These are phyloP conservation scores for Suillus clintonianus DNA, from an alignment of 768 basidiomycete species.

Conservation along the genomic window DNA sequence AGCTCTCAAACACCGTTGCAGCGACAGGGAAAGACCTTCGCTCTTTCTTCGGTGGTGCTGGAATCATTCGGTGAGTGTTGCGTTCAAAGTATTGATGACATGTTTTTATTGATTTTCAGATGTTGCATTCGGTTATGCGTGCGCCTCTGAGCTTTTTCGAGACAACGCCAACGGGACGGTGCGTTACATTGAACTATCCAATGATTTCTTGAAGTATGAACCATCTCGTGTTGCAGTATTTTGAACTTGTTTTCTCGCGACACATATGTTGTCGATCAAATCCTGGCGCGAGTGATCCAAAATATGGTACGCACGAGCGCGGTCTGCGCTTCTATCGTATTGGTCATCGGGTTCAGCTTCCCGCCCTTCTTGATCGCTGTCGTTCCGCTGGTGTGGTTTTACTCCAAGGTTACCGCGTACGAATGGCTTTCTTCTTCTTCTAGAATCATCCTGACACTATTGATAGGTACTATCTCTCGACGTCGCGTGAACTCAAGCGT, in stretches of 20 bases:
- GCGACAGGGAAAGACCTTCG: constrained; percentile 38
- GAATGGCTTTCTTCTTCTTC: constrained; percentile 15
- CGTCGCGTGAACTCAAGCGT: constrained; percentile 85
- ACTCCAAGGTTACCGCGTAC: constrained; percentile 77
- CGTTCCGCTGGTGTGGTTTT: constrained; percentile 77
- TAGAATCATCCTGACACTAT: background rate
- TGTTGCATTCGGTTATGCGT: constrained; percentile 77
- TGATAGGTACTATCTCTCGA: constrained; percentile 80
- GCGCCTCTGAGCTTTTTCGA: constrained; percentile 91
- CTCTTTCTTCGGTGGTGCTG: constrained; percentile 37
- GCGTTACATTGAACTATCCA: constrained; percentile 12
- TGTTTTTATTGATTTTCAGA: constrained; percentile 42
- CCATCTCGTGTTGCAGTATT: constrained; percentile 47
- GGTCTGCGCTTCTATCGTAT: constrained; percentile 56
- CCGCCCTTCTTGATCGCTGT: constrained; percentile 80
- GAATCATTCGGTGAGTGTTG: constrained; percentile 61
- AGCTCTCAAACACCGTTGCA: background rate
- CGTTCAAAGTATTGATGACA: background rate
- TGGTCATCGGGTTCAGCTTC: constrained; percentile 81
- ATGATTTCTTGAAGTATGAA: background rate
- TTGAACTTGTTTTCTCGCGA: constrained; percentile 92
- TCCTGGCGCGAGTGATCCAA: constrained; percentile 75
- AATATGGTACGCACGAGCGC: constrained; percentile 67
- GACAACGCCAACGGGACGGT: constrained; percentile 83
- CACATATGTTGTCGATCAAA: constrained; percentile 79